Base-by-base conservation (phyloP, 2,329 filamentous ascomycete species). In the Thelonectria rubi region DNA sequence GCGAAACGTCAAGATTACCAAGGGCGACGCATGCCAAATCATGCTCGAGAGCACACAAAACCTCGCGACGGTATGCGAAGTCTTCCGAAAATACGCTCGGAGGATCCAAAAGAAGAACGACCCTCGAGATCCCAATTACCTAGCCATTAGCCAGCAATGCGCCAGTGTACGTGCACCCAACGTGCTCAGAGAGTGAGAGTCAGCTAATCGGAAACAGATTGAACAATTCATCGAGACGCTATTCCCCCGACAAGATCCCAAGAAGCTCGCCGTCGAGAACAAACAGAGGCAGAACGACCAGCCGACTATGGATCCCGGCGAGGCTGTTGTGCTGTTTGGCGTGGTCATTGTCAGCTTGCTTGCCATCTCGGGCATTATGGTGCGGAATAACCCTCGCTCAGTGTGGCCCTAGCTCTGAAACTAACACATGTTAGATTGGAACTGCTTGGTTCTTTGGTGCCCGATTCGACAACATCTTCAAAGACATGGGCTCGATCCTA, bases 31-130 rank as follows among this genome's bases (percentile, higher is more conserved):
- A 39, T 98, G 95, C 77, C 84, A 90, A 69, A 82, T 98, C 70
- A 98, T 99, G 95, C 85, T 89, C 64, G 88, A 97, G 72, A 96
- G 92, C 11, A 97, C 94, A 7, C 94, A 98, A 75, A 97, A 97
- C 75, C 83, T 98, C 53, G 84, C 85, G 57, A 82, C 91, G 1
- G 87, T 97, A 5, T 97, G 91, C 75, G 89, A 93, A 6, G 86
- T 93, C 12, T 98, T 98, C 84, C 86, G 87, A 72, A 83, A 79
- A 69, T 97, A 96, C 72, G 83, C 87, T 9, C 88, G 91, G 69
- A 88, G 86, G 76, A 98, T 99, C 76, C 91, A 94, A 73, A 88
- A 91, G 82, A 97, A 95, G 86, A 98, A 97, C 78, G 92, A 94
- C 65, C 94, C 95, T 0, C 88, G 89, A 71, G 95, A 99, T 73